phyloP scores from a whole-genome alignment of 2,329 filamentous ascomycete genomes.

The Thelonectria discophora region DNA sequence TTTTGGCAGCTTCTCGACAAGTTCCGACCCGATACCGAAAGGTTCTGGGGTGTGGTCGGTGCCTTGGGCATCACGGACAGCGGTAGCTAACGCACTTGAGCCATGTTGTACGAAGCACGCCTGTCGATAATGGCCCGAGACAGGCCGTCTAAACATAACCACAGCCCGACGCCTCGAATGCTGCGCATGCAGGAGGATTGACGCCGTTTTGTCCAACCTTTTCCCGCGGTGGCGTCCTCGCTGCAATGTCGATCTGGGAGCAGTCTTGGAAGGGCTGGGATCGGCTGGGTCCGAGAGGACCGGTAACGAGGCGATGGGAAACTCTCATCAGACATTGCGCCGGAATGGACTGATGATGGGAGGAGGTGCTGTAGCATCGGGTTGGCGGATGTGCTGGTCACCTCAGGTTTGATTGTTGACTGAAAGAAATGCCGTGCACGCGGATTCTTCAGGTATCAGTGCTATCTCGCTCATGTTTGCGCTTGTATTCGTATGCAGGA shows the following conservation, averaged over 20 bases:
- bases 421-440: slow-evolving; percentile 7
- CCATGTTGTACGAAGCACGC: neutral
- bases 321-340: slow-evolving; percentile 7
- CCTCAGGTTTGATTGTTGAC: neutral
- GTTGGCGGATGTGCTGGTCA: slow-evolving; percentile 17
- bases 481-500: neutral
- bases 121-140: neutral
- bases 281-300: neutral
- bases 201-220: slow-evolving; percentile 4
- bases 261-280: neutral
- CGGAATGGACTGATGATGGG: slow-evolving; percentile 5
- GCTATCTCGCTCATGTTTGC: neutral
- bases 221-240: slow-evolving; percentile 4
- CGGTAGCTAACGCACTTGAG: neutral
- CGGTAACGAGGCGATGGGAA: neutral
- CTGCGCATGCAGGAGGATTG: slow-evolving; percentile 1
- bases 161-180: too few species aligned
- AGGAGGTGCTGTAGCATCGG: slow-evolving; percentile 9
- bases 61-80: too few species aligned
- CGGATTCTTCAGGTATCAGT: too few species aligned
- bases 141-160: too few species aligned
- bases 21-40: too few species aligned
- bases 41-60: too few species aligned
- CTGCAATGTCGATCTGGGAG: slow-evolving; percentile 6
- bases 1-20: neutral